Base-by-base conservation (phyloP, 441 rosid species). In the Arabidopsis lyrata region DNA sequence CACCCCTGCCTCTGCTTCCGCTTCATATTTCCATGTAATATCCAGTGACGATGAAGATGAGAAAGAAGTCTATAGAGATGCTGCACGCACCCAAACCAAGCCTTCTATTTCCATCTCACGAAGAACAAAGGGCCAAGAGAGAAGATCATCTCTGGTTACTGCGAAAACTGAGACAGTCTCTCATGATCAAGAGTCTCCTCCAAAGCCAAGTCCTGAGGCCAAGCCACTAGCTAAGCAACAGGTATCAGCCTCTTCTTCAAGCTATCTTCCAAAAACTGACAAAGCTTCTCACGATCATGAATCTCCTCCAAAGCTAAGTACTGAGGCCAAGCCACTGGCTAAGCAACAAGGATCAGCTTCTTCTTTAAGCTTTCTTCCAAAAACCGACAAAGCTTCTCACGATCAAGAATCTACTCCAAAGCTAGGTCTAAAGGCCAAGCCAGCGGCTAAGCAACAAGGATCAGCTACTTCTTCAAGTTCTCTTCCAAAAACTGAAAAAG, bases 41-140 rank as follows among this genome's bases (percentile, higher is more conserved):
- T 72, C 64, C 16, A 72, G 77, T 77, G 81, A 72, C 5, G 74
- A 78, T 73, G 64, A 55, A 59, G 70, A 78, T 69, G 89, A 86
- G 56, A 85, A 83, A 16, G 85, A 88, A 45, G 42, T 68, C 55
- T 63, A 68, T 56, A 73, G 77, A 66, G 68, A 70, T 47, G 57
- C 54, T 63, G 66, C 65, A 65, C 62, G 35, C 20, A 72, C 49
- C 53, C 84, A 77, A 75, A 42, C 79, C 60, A 81, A 47, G 66
- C 44, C 78, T 31, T 34, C 12, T 66, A 44, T 6, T 44, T 53
- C 73, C 68, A 35, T 83, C 70, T 88, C 99, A 70, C 82, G 78
- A 59, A 86, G 95, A 76, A 90, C 95, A 10, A 94, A 81, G 69
- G 79, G 77, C 11, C 20, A 57, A 65, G 62, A 56, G 70, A 60